phyloP scores from a whole-genome alignment of 1,284 basidiomycete species.

The Boletus semigastroideus region DNA sequence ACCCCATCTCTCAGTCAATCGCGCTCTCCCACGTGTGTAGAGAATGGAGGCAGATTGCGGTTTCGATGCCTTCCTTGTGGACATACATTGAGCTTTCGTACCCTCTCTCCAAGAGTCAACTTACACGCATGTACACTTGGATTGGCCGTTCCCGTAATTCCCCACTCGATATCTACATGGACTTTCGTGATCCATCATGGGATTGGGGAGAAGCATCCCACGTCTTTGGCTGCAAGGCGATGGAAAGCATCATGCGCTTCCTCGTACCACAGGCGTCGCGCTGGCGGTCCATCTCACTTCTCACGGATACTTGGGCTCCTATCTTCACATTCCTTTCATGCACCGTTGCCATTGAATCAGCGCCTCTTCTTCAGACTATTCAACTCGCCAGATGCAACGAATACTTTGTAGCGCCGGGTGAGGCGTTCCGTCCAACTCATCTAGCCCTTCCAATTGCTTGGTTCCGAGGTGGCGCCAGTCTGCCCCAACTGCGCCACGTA shows the following conservation, averaged over 20 bases:
- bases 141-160: conserved; percentile 41
- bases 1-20: conserved; percentile 27
- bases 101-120: conserved; percentile 38
- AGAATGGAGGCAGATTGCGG: conserved; percentile 45
- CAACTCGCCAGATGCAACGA: conserved; percentile 53
- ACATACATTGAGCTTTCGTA: conserved; percentile 41
- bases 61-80: conserved; percentile 46
- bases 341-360: conserved; percentile 32
- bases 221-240: conserved; percentile 39
- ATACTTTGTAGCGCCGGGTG: conserved; percentile 46
- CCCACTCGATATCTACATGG: conserved; percentile 49
- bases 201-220: conserved; percentile 43
- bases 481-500: conserved; percentile 39
- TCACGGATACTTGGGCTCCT: conserved; percentile 57
- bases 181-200: conserved; percentile 54
- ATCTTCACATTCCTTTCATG: conserved; percentile 49
- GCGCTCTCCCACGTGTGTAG: conserved; percentile 46
- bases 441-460: conserved; percentile 41
- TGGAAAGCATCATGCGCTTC: conserved; percentile 43
- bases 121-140: conserved; percentile 37
- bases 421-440: conserved; percentile 42
- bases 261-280: conserved; percentile 43
- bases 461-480: conserved; percentile 37
- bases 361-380: conserved; percentile 40
- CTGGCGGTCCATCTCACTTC: conserved; percentile 47